Evolutionary conservation across 2,329 filamentous ascomycete genomes (phyloP).

Genomic region (Pestalotiopsis sp.): DNA sequence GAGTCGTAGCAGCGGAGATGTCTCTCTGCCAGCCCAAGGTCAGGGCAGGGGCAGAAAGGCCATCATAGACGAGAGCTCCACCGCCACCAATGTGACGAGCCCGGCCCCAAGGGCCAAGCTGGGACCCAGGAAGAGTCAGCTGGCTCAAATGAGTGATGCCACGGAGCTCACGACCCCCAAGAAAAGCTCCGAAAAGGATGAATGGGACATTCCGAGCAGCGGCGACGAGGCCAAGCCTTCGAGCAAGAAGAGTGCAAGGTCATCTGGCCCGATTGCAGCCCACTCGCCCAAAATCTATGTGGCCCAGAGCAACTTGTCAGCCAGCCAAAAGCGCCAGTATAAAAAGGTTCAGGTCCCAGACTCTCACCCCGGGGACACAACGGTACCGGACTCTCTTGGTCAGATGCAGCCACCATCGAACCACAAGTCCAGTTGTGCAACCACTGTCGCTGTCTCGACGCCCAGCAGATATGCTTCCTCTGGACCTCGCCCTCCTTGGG

Average conservation of each 20-base stretch:
- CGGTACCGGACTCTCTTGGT: not conserved
- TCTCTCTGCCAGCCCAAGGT: constrained; percentile 27
- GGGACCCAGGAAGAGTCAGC: constrained; percentile 19
- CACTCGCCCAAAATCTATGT: constrained; percentile 31
- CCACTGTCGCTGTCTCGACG: constrained; percentile 35
- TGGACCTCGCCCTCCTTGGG: constrained; percentile 30
- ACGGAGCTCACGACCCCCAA: constrained; percentile 30
- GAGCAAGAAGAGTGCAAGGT: constrained; percentile 16
- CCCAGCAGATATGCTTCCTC: constrained; percentile 34
- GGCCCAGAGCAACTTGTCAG: constrained; percentile 33
- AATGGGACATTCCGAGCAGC: constrained; percentile 38
- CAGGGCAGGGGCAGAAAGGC: constrained; percentile 20
- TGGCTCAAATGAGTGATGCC: constrained; percentile 20
- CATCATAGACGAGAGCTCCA: constrained; percentile 24
- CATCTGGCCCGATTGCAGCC: constrained; percentile 19
- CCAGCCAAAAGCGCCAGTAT: constrained; percentile 36
- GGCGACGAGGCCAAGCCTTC: constrained; percentile 19
- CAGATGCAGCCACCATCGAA: constrained; percentile 18
- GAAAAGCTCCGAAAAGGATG: constrained; percentile 25
- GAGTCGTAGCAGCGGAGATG: constrained; percentile 31
- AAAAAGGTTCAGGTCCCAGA: constrained; percentile 27
- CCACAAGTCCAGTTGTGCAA: constrained; percentile 32
- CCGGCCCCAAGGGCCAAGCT: constrained; percentile 20
- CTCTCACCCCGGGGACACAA: constrained; percentile 17
- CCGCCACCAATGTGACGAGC: constrained; percentile 30